phyloP scores from a whole-genome alignment of 176 grass and related monocot species.

The Avena sativa region DNA sequence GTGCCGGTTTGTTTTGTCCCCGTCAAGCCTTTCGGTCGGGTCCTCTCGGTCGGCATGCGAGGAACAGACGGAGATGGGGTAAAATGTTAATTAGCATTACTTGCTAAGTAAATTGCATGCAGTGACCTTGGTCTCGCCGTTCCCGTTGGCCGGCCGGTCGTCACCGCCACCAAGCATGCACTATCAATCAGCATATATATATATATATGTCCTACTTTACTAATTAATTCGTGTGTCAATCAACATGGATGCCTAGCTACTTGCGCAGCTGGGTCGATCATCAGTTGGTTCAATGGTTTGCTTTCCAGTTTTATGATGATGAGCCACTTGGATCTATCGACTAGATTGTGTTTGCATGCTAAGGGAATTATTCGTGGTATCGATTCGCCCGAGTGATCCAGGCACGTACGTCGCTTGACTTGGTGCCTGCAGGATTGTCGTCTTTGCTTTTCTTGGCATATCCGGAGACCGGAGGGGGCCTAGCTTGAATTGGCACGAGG shows the following conservation, averaged over 20 bases:
- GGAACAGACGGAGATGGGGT: constrained; percentile 41
- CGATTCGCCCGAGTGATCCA: background rate
- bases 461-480: background rate
- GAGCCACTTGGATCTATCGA: background rate
- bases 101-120: background rate
- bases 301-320: background rate
- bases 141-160: constrained; percentile 12
- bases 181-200: background rate
- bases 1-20: constrained; percentile 25
- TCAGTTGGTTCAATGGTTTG: background rate
- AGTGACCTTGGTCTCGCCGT: constrained; percentile 10
- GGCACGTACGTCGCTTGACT: constrained; percentile 46
- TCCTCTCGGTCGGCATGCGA: constrained; percentile 61
- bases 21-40: background rate
- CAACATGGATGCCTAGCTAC: background rate
- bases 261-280: background rate
- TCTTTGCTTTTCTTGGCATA: background rate
- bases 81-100: background rate
- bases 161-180: background rate
- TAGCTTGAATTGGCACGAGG: background rate
- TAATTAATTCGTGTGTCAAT: background rate
- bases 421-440: constrained; percentile 3
- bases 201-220: background rate
- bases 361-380: constrained; percentile 2
- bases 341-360: background rate